Conservation (phyloP, 148 eudicot species). For the Cornus suecica region DNA sequence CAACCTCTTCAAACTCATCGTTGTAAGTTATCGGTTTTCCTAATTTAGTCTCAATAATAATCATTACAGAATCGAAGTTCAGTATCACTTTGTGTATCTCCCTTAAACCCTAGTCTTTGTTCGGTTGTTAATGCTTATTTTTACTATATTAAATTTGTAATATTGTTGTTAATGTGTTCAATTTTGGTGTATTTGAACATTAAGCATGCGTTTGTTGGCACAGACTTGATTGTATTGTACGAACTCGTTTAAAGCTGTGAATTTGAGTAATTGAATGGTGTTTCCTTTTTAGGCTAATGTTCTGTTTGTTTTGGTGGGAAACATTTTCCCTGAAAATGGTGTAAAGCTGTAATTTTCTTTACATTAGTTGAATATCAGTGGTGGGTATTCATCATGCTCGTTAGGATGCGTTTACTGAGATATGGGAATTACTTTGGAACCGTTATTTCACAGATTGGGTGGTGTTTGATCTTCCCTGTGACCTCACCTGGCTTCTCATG, state of each 20-base stretch:
- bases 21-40: conserved; percentile 45
- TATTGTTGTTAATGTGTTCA: neutral
- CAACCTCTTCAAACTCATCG: conserved; percentile 94
- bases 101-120: conserved; percentile 1
- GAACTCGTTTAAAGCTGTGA: neutral
- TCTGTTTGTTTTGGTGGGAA: neutral
- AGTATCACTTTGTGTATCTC: neutral
- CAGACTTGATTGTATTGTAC: neutral
- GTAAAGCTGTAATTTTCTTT: neutral
- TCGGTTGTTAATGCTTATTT: neutral
- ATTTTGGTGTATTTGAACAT: neutral
- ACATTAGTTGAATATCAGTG: neutral
- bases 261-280: neutral
- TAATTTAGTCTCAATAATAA: neutral
- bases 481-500: too few species aligned
- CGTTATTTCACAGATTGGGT: too few species aligned
- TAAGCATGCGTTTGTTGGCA: neutral
- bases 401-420: neutral
- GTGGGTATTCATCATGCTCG: neutral
- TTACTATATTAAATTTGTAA: neutral
- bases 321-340: neutral
- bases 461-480: too few species aligned
- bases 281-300: neutral
- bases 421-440: too few species aligned
- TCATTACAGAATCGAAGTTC: neutral